Conservation (phyloP, 495 filamentous ascomycete genomes). For the Letharia columbiana region DNA sequence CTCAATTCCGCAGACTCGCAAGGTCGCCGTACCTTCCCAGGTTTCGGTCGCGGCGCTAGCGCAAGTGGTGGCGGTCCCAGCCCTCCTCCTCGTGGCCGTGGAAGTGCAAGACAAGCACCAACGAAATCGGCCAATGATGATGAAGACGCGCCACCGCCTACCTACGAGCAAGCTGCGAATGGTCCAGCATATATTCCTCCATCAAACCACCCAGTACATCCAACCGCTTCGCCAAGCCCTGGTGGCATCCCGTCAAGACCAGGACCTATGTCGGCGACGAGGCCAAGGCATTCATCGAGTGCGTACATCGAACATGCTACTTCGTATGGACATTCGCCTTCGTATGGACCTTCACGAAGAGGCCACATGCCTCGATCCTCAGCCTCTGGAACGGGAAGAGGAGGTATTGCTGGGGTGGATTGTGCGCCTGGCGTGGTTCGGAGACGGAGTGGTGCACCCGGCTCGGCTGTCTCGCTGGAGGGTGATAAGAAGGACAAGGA, state of each 20-base stretch:
- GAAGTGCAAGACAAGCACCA: conserved; percentile 27
- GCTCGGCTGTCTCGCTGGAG: conserved; percentile 14
- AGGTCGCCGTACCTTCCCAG: conserved; percentile 22
- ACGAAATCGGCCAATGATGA: conserved; percentile 31
- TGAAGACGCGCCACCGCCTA: conserved; percentile 61
- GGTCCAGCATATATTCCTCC: conserved; percentile 57
- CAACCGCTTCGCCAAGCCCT: conserved; percentile 32
- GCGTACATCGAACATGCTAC: conserved; percentile 20
- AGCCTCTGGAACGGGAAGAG: conserved; percentile 8
- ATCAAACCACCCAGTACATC: conserved; percentile 46
- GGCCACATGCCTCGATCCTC: conserved; percentile 10
- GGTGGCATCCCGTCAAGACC: conserved; percentile 10
- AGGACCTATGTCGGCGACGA: background rate
- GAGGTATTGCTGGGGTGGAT: conserved; percentile 15
- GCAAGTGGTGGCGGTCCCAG: conserved; percentile 9
- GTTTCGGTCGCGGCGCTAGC: conserved; percentile 17
- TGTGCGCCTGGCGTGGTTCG: conserved; percentile 19
- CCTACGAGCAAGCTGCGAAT: conserved; percentile 71
- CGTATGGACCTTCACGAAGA: conserved; percentile 18
- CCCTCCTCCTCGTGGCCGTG: conserved; percentile 13
- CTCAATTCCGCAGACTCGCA: conserved; percentile 20
- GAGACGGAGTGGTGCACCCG: conserved; percentile 14
- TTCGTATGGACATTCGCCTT: conserved; percentile 11
- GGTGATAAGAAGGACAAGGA: conserved; percentile 28
- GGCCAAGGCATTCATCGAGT: conserved; percentile 18